A percentile compares a stretch with the other conserved stretches of the same genome.
These are phyloP conservation scores for Lepidopterella palustris DNA, from an alignment of 495 filamentous ascomycete genomes.

Conservation along the genomic window DNA sequence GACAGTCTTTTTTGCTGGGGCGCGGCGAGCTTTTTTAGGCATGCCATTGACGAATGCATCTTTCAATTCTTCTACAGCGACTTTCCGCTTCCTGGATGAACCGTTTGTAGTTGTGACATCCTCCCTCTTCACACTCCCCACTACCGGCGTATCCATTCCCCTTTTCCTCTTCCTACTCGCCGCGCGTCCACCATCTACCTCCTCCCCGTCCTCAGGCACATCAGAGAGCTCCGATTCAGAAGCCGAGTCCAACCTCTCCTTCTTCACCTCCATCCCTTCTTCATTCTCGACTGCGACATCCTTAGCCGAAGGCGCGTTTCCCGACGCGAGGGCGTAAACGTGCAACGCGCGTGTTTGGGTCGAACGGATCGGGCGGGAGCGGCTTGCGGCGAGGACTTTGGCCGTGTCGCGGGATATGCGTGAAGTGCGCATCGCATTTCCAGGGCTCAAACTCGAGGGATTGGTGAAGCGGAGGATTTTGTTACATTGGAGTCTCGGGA, in stretches of 20 bases:
- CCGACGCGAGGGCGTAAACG: constrained; percentile 35
- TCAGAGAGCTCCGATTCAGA: not conserved
- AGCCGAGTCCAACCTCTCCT: not conserved
- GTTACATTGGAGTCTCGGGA: not conserved
- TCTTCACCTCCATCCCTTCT: not conserved
- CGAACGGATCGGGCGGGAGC: not conserved
- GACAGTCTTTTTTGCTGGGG: constrained; percentile 60
- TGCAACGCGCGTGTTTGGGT: constrained; percentile 38
- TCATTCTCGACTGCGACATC: too few relatives aligned
- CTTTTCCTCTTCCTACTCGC: constrained; percentile 20
- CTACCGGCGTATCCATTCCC: not conserved
- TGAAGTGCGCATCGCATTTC: constrained; percentile 53
- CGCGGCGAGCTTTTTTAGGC: constrained; percentile 44
- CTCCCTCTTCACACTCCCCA: constrained; percentile 5
- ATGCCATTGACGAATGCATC: constrained; percentile 8
- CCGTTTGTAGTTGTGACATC: not conserved
- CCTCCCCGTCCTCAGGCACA: constrained; percentile 10
- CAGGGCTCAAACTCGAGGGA: too few relatives aligned
- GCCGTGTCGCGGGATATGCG: constrained; percentile 53
- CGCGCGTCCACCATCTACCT: not conserved
- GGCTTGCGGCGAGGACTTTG: constrained; percentile 41
- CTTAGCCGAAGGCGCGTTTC: not conserved
- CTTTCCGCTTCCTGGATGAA: constrained; percentile 8
- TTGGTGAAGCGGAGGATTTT: not conserved
- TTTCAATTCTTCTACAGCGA: not conserved